Conservation (phyloP, 2,329 filamentous ascomycete species). For the Ophiocordyceps camponoti-rufipedis region DNA sequence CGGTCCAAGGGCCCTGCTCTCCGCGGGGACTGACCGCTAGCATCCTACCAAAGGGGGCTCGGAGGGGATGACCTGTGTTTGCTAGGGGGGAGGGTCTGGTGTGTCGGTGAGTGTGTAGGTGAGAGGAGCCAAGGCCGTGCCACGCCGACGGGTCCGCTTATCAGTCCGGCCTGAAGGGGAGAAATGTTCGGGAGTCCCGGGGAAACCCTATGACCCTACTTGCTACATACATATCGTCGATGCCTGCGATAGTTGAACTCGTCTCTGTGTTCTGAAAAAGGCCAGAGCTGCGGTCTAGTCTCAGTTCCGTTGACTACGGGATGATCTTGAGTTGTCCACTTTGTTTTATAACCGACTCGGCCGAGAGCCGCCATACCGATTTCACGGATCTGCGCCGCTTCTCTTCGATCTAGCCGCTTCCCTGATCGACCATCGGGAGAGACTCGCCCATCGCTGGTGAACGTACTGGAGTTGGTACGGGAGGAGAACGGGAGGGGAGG, state of each 20-base stretch:
- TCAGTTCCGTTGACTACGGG: background rate
- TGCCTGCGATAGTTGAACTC: background rate
- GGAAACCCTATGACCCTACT: background rate
- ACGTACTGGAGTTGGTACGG: background rate
- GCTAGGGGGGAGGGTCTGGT: background rate
- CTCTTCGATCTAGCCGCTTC: background rate
- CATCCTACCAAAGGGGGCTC: background rate
- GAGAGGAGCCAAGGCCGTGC: background rate
- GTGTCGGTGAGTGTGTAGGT: too few species aligned
- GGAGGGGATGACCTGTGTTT: background rate
- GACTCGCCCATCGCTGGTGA: background rate
- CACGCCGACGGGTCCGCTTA: background rate
- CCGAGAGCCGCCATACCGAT: background rate
- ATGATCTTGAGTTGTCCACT: background rate
- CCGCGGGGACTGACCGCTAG: background rate
- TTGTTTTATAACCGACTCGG: background rate
- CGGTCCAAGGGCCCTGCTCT: background rate
- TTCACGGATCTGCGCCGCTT: background rate
- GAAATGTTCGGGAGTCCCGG: background rate
- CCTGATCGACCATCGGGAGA: background rate
- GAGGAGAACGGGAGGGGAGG: background rate
- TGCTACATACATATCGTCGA: background rate
- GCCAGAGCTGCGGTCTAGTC: background rate
- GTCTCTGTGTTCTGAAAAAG: background rate
- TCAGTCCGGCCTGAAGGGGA: background rate